Evolutionary conservation across 257 asterid species (phyloP), one percentile per base, ranked within the genome.

Genomic region (Nicotiana attenuata): DNA sequence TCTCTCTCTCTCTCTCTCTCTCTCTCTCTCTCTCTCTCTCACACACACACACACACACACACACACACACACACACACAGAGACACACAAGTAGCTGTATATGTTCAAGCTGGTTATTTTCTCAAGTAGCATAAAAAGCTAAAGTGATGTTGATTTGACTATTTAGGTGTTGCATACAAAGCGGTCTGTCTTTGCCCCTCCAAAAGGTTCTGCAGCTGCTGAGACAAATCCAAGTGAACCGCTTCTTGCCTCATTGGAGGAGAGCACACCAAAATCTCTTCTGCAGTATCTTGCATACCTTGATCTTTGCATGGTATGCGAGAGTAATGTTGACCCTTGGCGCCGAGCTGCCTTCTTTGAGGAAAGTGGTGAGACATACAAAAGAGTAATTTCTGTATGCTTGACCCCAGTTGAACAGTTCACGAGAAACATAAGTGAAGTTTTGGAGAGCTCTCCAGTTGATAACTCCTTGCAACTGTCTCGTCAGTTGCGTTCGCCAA

Each of bases 121-220:
- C 50, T 45, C 15, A n/a, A 45, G 56, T 75, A 24, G 41, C 80
- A 2, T 50, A 33, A 20, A 13, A 29, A 76, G 9, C 26, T 56
- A 66, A 80, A 35, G 17, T 65, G 64, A n/a, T 33, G 60, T 53
- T 56, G n/a, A 50, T 78, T 61, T 82, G 84, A 80, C 52, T 85
- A 65, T 84, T 59, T 87, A 96, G 98, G 93, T 96, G 61, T 86
- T 94, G 33, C 96, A 92, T 60, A 92, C 98, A 24, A 96, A 93
- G 91, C 91, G 99, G 86, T 91, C 85, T 61, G 85, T 87, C 73
- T 94, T 96, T 91, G 97, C 99, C 31, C 98, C 97, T 26, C 94
- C 94, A 28, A 96, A 94, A 88, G 99, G 98, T 87, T 94, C 99
- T 84, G 98, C 98, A 41, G 99, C 98, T 22, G 97, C 99, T 63